Evolutionary conservation across 805 yeast genomes (phyloP).

Genomic region (Torulaspora quercuum): DNA sequence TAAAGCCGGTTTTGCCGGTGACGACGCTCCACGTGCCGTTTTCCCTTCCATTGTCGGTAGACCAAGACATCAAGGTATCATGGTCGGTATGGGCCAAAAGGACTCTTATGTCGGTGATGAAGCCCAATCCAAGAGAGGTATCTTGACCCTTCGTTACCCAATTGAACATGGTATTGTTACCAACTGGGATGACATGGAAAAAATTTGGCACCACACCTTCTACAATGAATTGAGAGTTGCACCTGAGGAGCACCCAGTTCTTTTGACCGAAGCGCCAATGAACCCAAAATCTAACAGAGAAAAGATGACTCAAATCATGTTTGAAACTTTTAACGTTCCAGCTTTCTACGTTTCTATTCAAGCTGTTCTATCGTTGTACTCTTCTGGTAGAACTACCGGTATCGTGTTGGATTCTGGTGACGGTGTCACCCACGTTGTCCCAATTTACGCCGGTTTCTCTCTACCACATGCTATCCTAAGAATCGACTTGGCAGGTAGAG

Average conservation of each 20-base stretch:
- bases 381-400: slow-evolving; percentile 99
- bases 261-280: slow-evolving; percentile 99
- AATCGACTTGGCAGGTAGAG: slow-evolving; percentile 99
- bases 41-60: slow-evolving; percentile 99
- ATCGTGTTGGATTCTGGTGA: slow-evolving; percentile 99
- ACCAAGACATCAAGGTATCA: slow-evolving; percentile 99
- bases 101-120: slow-evolving; percentile 99
- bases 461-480: slow-evolving; percentile 98
- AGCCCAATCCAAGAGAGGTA: slow-evolving; percentile 99
- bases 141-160: slow-evolving; percentile 96
- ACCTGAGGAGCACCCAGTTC: slow-evolving; percentile 99
- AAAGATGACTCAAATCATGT: slow-evolving; percentile 99
- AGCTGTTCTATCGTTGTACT: slow-evolving; percentile 96
- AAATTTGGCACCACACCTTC: slow-evolving; percentile 99
- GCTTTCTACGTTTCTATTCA: slow-evolving; percentile 99
- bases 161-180: slow-evolving; percentile 99
- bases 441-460: slow-evolving; percentile 99
- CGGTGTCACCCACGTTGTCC: slow-evolving; percentile 99
- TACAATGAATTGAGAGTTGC: slow-evolving; percentile 99
- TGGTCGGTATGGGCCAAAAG: slow-evolving; percentile 99
- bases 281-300: slow-evolving; percentile 99
- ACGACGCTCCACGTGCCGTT: slow-evolving; percentile 99
- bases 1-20: slow-evolving; percentile 99
- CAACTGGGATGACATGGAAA: slow-evolving; percentile 99
- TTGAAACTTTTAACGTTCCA: slow-evolving; percentile 99